These are phyloP conservation scores for Euphrasia arctica DNA, from an alignment of 305 asterid species.

Conservation along the genomic window DNA sequence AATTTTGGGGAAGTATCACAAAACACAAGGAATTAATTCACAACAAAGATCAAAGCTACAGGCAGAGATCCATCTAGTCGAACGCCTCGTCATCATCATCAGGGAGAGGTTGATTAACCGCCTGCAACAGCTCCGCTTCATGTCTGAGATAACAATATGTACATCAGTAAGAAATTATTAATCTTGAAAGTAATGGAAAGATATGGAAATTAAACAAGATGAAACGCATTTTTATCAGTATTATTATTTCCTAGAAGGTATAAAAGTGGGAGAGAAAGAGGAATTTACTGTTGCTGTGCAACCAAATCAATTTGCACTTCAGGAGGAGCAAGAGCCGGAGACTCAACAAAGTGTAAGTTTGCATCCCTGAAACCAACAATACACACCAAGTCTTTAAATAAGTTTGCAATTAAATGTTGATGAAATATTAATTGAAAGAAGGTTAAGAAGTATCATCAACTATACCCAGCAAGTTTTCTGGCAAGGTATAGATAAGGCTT, in stretches of 20 bases:
- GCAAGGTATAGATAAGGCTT: slow-evolving; percentile 82
- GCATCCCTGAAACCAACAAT: slow-evolving; percentile 34
- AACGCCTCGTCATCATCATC: slow-evolving; percentile 67
- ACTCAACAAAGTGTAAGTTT: slow-evolving; percentile 64
- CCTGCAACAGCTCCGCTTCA: slow-evolving; percentile 51
- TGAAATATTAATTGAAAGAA: not conserved
- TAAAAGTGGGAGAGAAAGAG: not conserved
- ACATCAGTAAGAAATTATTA: not conserved
- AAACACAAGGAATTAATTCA: not conserved
- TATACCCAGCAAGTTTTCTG: slow-evolving; percentile 64
- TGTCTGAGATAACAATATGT: slow-evolving; percentile 31
- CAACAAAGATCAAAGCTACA: not conserved
- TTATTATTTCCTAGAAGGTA: not conserved
- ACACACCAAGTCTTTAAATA: not conserved
- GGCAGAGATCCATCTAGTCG: slow-evolving; percentile 28
- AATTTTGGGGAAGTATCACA: not conserved
- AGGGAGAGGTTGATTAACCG: slow-evolving; percentile 64
- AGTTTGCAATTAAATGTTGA: not conserved
- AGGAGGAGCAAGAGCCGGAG: slow-evolving; percentile 73
- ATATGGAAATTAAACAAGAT: not conserved
- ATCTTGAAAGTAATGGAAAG: not conserved
- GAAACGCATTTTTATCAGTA: not conserved
- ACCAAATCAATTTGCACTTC: slow-evolving; percentile 56
- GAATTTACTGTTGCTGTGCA: slow-evolving; percentile 44
- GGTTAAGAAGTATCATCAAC: not conserved